Evolutionary conservation across 2,329 filamentous ascomycete genomes (phyloP).

Genomic region (Thyridium curvatum): DNA sequence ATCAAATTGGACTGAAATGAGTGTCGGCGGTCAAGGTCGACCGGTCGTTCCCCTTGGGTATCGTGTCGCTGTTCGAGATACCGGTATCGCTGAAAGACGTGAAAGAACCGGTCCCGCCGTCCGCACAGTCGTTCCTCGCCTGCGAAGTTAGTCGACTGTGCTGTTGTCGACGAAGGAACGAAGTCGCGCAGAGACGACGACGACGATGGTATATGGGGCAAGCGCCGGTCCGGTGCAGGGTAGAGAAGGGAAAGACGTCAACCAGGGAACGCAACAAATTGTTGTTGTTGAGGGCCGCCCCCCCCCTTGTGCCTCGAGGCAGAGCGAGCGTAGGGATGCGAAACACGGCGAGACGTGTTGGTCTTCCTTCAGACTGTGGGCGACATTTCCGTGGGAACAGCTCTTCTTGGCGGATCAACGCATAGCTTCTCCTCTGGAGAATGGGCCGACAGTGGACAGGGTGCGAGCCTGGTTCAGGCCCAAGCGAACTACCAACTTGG

Average conservation of each 20-base stretch:
- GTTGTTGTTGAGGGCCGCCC: background rate
- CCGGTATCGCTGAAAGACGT: constrained; percentile 3
- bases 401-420: background rate
- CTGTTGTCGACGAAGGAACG: background rate
- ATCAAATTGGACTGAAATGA: constrained; percentile 5
- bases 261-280: background rate
- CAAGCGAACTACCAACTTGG: too few species aligned
- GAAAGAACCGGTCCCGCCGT: constrained; percentile 15
- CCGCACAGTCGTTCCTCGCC: constrained; percentile 13
- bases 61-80: constrained; percentile 11
- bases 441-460: background rate
- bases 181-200: background rate
- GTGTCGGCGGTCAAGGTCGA: constrained; percentile 12
- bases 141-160: constrained; percentile 6
- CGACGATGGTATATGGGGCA: background rate
- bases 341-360: background rate
- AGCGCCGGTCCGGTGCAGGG: background rate
- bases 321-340: too few species aligned
- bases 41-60: constrained; percentile 7
- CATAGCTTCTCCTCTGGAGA: background rate
- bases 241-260: background rate
- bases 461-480: background rate
- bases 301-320: too few species aligned
- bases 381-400: background rate
- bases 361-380: background rate